phyloP scores from a whole-genome alignment of 1,284 basidiomycete genomes.

The Trametes polyzona region DNA sequence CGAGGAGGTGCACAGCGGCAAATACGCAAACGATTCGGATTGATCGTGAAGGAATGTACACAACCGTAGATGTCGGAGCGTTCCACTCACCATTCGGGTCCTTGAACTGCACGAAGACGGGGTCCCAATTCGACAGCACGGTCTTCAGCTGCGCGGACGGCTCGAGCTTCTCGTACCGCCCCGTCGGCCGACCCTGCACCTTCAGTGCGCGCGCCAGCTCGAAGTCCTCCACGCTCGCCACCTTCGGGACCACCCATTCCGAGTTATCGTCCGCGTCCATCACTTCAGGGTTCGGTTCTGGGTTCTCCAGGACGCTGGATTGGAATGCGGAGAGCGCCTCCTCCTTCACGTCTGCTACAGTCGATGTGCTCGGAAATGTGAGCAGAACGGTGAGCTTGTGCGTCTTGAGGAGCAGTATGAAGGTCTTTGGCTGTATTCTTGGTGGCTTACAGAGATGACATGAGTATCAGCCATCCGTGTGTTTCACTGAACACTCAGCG shows the following conservation, averaged over 20 bases:
- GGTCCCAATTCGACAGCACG: constrained; percentile 63
- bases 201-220: constrained; percentile 60
- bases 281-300: constrained; percentile 26
- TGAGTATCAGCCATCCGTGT: too few species aligned
- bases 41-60: constrained; percentile 13
- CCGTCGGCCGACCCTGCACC: constrained; percentile 51
- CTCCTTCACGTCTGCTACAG: constrained; percentile 60
- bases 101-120: constrained; percentile 66
- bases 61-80: not conserved
- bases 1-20: not conserved
- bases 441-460: constrained; percentile 37
- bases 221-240: constrained; percentile 56
- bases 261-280: constrained; percentile 37
- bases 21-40: not conserved
- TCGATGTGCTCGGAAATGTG: constrained; percentile 54
- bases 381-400: constrained; percentile 70
- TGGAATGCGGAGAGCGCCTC: constrained; percentile 65
- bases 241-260: constrained; percentile 45
- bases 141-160: constrained; percentile 52
- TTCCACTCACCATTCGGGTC: constrained; percentile 53
- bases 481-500: too few species aligned
- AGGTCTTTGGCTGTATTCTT: constrained; percentile 54
- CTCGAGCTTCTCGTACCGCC: constrained; percentile 55
- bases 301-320: constrained; percentile 42
- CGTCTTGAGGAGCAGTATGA: constrained; percentile 69